phyloP scores from a whole-genome alignment of 805 yeast species.

The Yarrowia sp. region DNA sequence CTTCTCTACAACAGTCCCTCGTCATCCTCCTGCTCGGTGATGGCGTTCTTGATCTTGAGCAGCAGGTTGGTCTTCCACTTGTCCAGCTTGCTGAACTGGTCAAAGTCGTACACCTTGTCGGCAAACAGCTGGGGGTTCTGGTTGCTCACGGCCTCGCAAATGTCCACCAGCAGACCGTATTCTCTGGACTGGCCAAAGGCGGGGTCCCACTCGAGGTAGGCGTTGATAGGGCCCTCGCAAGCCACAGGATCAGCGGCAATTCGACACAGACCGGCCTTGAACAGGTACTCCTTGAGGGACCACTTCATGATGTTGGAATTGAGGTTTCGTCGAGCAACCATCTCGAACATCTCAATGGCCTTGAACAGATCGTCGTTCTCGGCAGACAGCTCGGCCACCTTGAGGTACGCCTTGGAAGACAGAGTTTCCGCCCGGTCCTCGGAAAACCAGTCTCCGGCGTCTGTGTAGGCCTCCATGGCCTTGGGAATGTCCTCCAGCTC shows the following conservation, averaged over 20 bases:
- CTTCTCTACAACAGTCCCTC: conserved; percentile 43
- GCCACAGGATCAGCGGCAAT: conserved; percentile 88
- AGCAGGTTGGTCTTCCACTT: conserved; percentile 87
- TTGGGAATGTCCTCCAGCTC: conserved; percentile 68
- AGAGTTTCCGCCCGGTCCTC: conserved; percentile 93
- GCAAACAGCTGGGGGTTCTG: conserved; percentile 82
- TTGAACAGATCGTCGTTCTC: conserved; percentile 72
- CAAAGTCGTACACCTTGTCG: conserved; percentile 78
- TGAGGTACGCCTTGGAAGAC: conserved; percentile 84
- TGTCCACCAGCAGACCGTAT: conserved; percentile 66
- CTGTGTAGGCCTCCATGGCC: conserved; percentile 82
- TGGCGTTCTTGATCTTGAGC: conserved; percentile 77
- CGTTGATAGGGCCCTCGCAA: conserved; percentile 73
- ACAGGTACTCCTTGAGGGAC: conserved; percentile 90
- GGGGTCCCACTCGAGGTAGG: conserved; percentile 74
- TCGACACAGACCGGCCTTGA: conserved; percentile 81
- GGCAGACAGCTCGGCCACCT: conserved; percentile 89
- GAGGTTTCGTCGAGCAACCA: conserved; percentile 75
- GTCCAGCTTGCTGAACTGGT: conserved; percentile 87
- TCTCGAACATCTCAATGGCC: conserved; percentile 80
- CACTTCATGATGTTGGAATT: conserved; percentile 81
- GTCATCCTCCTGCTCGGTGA: conserved; percentile 78
- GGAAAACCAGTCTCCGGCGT: conserved; percentile 94
- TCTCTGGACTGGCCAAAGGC: conserved; percentile 75
- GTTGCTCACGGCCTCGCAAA: conserved; percentile 75